Base-by-base conservation (phyloP, 164 flowering plant genomes). In the Euptelea pleiosperma region DNA sequence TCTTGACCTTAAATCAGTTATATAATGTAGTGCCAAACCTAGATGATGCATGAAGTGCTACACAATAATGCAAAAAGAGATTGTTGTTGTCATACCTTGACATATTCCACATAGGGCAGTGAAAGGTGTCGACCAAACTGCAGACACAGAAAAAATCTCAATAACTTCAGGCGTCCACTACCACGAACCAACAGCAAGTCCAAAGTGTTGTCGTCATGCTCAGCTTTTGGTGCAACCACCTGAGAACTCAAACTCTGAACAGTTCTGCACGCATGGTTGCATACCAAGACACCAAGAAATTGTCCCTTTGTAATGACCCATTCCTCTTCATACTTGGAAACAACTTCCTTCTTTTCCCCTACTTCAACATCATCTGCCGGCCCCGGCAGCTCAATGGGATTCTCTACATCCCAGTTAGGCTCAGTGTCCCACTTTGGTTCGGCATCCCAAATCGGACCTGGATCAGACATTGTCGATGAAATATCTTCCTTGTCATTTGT, bases 391-490 rank as follows among this genome's bases (percentile, higher is more conserved):
- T 93, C 86, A 69, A 93, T 81, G n/a, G 84, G 88, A 39, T 88
- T 85, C 61, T 82, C 95, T 26, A 72, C 73, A 61, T 78, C 82
- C 97, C 96, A 93, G 46, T 73, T 75, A 52, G 83, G 78, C 58
- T 91, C 96, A 29, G 79, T 30, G 24, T 94, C 99, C 97, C 97
- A 93, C 75, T 83, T 88, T 42, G 99, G 99, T 72, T 88, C 99
- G 19, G 91, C 73, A 75, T 94, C 99, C 99, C 99, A 94, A 26
- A 88, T 85, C 11, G 99, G 99, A 58, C 96, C 95, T 6, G 97
- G 99, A 77, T 94, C 97, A 14, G 99, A 94, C 75, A 91, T 64
- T 61, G 99, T 94, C 35, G 99, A 94, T 33, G 99, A 94, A 35
- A 86, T 94, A 70, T 94, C 97, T 56, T 94, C 99, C 72, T 77